Percentiles rank a stretch among this genome's conserved stretches.
Evolutionary conservation across 2,329 filamentous ascomycete genomes (phyloP).

Genomic region (Pseudogymnoascus sp.): DNA sequence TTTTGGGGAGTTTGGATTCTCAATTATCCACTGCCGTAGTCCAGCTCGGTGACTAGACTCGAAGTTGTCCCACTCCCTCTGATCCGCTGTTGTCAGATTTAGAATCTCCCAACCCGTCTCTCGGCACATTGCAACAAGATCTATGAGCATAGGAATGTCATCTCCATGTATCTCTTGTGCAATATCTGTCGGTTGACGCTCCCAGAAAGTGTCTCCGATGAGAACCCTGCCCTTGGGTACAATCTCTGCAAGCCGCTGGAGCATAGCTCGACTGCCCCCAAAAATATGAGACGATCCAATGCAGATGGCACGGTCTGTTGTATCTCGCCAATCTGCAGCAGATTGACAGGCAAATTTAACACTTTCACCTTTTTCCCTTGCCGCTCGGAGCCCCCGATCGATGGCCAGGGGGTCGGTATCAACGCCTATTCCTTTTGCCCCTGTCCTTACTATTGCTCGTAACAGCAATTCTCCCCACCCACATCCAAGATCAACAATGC

Average conservation of each 20-base stretch:
- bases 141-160: neutral
- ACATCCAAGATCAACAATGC: neutral
- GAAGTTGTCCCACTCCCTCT: conserved; percentile 6
- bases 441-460: neutral
- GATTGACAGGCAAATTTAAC: neutral
- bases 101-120: neutral
- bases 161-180: conserved; percentile 3
- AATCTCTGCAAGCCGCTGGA: neutral
- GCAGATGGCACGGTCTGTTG: neutral
- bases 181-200: neutral
- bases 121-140: neutral
- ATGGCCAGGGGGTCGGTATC: neutral
- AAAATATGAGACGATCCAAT: neutral
- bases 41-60: conserved; percentile 5
- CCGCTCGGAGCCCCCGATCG: neutral
- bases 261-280: neutral
- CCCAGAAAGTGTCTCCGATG: conserved; percentile 2
- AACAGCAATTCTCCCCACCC: neutral
- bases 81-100: conserved; percentile 3
- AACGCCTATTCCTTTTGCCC: neutral
- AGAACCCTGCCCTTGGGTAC: conserved; percentile 6
- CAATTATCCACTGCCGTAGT: conserved; percentile 3
- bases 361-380: neutral
- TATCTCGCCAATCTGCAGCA: neutral
- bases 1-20: neutral